These are phyloP conservation scores for Purpureocillium takamizusanense DNA, from an alignment of 2,329 filamentous ascomycete species.

Conservation along the genomic window DNA sequence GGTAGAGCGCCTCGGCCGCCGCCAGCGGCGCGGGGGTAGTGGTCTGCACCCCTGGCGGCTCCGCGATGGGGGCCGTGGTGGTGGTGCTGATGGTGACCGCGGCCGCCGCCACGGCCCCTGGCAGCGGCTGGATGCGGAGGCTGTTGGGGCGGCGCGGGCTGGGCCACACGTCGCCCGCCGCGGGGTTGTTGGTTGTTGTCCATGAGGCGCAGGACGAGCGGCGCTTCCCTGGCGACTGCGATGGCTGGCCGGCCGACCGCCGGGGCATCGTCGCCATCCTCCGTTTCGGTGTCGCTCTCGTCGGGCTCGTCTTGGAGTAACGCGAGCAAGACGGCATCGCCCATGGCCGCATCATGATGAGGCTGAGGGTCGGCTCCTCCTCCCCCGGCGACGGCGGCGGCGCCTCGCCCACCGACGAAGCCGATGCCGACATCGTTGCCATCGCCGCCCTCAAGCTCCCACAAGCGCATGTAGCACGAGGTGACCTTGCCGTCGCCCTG, in stretches of 20 bases:
- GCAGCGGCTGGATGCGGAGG: not conserved
- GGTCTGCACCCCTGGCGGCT: not conserved
- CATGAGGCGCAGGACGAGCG: slow-evolving; percentile 46
- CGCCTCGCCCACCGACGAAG: slow-evolving; percentile 28
- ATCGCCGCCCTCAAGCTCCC: slow-evolving; percentile 83
- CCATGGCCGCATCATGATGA: too few species aligned
- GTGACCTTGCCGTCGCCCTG: slow-evolving; percentile 40
- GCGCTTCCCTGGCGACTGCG: slow-evolving; percentile 45
- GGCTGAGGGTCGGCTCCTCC: too few species aligned
- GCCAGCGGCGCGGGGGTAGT: not conserved
- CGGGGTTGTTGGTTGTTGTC: slow-evolving; percentile 25
- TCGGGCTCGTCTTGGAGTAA: slow-evolving; percentile 16
- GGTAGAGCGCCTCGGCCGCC: not conserved
- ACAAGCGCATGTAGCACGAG: slow-evolving; percentile 74
- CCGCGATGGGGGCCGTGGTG: not conserved
- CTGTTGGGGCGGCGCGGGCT: not conserved
- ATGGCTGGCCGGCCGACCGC: slow-evolving; percentile 22
- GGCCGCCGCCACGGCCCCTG: slow-evolving; percentile 2
- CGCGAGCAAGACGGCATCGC: too few species aligned
- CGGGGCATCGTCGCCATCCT: slow-evolving; percentile 13
- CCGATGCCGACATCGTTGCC: slow-evolving; percentile 41
- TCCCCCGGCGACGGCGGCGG: too few species aligned
- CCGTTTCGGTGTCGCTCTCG: slow-evolving; percentile 15
- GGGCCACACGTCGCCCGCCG: slow-evolving; percentile 14
- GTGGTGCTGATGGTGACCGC: not conserved